These are phyloP conservation scores for Flaveria brownii DNA, from an alignment of 129 eudicot species.

Conservation along the genomic window DNA sequence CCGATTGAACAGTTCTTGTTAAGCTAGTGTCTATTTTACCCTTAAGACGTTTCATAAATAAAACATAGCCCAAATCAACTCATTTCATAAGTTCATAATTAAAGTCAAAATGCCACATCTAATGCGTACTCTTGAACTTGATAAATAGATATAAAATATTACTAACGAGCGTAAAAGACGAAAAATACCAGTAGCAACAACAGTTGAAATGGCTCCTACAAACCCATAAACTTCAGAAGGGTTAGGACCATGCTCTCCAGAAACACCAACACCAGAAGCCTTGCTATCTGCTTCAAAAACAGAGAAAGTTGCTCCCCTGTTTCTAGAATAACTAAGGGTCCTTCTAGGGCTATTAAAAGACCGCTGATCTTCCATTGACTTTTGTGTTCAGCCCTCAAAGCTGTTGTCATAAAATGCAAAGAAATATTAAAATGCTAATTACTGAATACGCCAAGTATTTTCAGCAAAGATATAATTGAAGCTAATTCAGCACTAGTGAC, in stretches of 20 bases:
- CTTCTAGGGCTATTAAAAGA: conserved; percentile 86
- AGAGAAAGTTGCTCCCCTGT: conserved; percentile 54
- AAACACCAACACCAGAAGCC: conserved; percentile 56
- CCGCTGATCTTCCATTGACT: conserved; percentile 51
- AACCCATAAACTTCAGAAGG: conserved; percentile 94
- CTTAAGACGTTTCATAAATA: neutral
- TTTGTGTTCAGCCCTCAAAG: conserved; percentile 17
- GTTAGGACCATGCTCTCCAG: conserved; percentile 83
- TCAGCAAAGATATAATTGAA: neutral
- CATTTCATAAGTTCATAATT: neutral
- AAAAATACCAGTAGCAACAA: conserved; percentile 68
- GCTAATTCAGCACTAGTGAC: no score
- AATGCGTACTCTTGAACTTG: neutral
- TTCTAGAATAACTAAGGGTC: conserved; percentile 67
- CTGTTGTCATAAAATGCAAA: neutral
- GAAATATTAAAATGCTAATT: neutral
- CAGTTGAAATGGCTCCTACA: conserved; percentile 87
- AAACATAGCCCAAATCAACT: neutral
- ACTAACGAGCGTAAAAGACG: neutral
- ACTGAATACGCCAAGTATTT: neutral
- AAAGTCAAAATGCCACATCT: neutral
- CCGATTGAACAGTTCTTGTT: neutral
- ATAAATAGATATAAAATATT: neutral
- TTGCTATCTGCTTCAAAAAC: conserved; percentile 57
- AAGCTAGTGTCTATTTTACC: neutral